Conservation (phyloP, 805 yeast species). For the Scheffersomyces ergatensis region DNA sequence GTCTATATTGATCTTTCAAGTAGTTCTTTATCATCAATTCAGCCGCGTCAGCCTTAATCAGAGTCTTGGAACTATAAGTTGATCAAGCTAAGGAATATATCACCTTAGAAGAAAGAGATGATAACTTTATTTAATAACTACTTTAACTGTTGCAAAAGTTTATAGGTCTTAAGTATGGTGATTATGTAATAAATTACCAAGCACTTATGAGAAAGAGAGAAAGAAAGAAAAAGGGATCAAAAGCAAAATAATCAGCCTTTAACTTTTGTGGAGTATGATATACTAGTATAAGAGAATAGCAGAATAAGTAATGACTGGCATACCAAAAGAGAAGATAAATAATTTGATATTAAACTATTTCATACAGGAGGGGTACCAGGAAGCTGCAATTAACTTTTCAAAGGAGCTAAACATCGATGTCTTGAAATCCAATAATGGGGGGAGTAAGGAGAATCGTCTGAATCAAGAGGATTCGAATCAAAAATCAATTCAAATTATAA, state of each 20-base stretch:
- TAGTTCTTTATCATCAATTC: slow-evolving; percentile 34
- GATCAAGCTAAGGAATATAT: too few relatives aligned
- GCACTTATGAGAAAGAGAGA: too few relatives aligned
- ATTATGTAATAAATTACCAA: too few relatives aligned
- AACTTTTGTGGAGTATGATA: too few relatives aligned
- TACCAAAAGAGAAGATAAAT: slow-evolving; percentile 41
- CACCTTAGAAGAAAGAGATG: too few relatives aligned
- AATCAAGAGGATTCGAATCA: background rate
- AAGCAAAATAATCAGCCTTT: too few relatives aligned
- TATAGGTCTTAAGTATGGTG: too few relatives aligned
- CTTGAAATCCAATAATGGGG: background rate
- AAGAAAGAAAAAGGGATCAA: too few relatives aligned
- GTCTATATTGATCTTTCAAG: slow-evolving; percentile 43
- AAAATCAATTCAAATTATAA: slow-evolving; percentile 4
- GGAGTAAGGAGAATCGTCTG: background rate
- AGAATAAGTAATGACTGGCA: slow-evolving; percentile 1
- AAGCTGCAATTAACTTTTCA: slow-evolving; percentile 62
- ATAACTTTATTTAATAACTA: too few relatives aligned
- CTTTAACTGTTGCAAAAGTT: too few relatives aligned
- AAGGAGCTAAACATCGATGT: slow-evolving; percentile 46
- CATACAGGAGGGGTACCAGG: slow-evolving; percentile 73
- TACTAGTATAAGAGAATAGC: too few relatives aligned
- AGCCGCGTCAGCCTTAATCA: slow-evolving; percentile 15
- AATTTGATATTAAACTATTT: slow-evolving; percentile 67
- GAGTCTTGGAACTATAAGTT: background rate